These are phyloP conservation scores for Akanthomyces uredinophilus DNA, from an alignment of 2,329 filamentous ascomycete genomes.

Conservation along the genomic window DNA sequence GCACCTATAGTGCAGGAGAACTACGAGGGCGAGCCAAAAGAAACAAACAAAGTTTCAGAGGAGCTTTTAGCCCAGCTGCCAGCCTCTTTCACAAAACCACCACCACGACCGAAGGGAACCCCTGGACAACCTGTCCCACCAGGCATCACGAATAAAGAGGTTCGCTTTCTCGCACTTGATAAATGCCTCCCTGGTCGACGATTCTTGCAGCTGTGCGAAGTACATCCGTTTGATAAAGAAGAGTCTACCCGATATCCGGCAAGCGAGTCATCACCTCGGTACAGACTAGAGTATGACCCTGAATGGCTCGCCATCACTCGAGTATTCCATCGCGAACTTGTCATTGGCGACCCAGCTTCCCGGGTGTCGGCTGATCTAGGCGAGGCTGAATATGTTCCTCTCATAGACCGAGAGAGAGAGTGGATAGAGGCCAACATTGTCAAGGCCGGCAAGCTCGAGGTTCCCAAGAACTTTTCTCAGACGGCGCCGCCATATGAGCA, in stretches of 20 bases:
- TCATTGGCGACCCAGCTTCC: slow-evolving; percentile 55
- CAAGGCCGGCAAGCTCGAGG: slow-evolving; percentile 50
- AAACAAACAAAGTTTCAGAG: slow-evolving; percentile 44
- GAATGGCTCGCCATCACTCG: slow-evolving; percentile 96
- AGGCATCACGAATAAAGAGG: slow-evolving; percentile 71
- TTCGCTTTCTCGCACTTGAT: slow-evolving; percentile 83
- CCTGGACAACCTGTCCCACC: slow-evolving; percentile 61
- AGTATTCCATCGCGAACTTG: slow-evolving; percentile 63
- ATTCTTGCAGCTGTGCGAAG: slow-evolving; percentile 74
- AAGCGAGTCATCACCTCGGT: slow-evolving; percentile 33
- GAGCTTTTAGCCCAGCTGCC: slow-evolving; percentile 70
- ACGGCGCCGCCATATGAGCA: slow-evolving; percentile 70
- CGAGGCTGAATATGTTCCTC: slow-evolving; percentile 59
- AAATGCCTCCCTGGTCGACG: slow-evolving; percentile 78
- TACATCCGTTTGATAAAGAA: slow-evolving; percentile 43
- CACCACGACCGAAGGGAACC: slow-evolving; percentile 30
- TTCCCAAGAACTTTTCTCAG: slow-evolving; percentile 72
- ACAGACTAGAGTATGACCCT: slow-evolving; percentile 72
- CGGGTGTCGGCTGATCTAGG: slow-evolving; percentile 56
- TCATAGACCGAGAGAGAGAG: slow-evolving; percentile 63
- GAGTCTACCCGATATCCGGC: slow-evolving; percentile 20
- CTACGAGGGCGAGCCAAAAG: slow-evolving; percentile 5
- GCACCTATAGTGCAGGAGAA: not conserved
- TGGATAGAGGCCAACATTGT: slow-evolving; percentile 82
- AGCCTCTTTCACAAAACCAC: slow-evolving; percentile 59